A percentile compares a stretch with the other conserved stretches of the same genome.
phyloP scores from a whole-genome alignment of 768 basidiomycete genomes.

The Boletus reticuloceps region DNA sequence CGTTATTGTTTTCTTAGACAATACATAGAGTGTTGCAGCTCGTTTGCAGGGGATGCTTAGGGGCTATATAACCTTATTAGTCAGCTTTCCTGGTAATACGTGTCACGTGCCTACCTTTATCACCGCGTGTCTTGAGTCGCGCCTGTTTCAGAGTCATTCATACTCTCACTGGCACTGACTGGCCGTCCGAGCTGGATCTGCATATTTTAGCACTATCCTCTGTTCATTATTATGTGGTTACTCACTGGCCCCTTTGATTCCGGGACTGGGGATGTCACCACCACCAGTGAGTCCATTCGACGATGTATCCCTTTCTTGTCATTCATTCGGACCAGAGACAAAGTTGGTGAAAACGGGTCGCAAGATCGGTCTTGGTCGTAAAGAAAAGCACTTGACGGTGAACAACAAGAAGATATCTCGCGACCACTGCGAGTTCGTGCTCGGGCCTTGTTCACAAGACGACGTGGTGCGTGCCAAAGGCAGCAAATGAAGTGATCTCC shows the following conservation, averaged over 20 bases:
- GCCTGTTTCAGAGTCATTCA: not conserved
- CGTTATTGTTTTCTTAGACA: not conserved
- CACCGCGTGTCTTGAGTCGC: conserved; percentile 2
- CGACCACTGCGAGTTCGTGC: conserved; percentile 55
- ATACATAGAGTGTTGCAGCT: not conserved
- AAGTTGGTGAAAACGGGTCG: conserved; percentile 65
- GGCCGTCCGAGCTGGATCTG: not conserved
- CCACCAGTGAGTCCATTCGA: conserved; percentile 37
- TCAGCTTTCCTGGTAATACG: not conserved
- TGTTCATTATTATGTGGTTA: conserved; percentile 45
- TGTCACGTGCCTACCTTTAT: conserved; percentile 8
- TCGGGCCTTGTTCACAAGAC: conserved; percentile 49
- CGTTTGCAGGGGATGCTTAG: not conserved
- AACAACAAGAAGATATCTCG: conserved; percentile 65
- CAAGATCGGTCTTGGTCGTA: conserved; percentile 57
- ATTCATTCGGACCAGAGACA: conserved; percentile 30
- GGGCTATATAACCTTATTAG: not conserved
- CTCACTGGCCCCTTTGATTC: conserved; percentile 55
- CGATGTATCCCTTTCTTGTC: conserved; percentile 23
- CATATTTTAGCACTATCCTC: not conserved
- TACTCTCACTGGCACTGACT: not conserved
- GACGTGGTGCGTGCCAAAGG: conserved; percentile 49
- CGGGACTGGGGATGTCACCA: conserved; percentile 30
- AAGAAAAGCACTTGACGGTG: conserved; percentile 48
- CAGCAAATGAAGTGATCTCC: not conserved